phyloP scores from a whole-genome alignment of 148 eudicot genomes.

The Fallopia convolvulus region DNA sequence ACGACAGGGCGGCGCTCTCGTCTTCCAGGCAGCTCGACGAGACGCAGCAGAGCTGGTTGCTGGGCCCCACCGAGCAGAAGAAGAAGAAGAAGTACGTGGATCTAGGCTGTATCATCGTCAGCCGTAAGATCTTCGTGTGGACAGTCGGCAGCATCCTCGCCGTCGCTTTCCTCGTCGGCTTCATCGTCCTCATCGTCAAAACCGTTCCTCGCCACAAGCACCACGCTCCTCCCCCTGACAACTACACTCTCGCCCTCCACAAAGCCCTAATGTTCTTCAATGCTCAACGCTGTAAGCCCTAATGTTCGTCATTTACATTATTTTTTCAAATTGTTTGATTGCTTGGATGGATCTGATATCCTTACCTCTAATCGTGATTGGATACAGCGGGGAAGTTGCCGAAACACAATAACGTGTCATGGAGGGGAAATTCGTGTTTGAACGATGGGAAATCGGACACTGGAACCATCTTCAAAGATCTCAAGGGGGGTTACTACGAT shows the following conservation, averaged over 20 bases:
- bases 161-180: conserved; percentile 44
- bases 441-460: conserved; percentile 64
- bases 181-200: conserved; percentile 57
- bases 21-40: conserved; percentile 66
- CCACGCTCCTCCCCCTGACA: conserved; percentile 52
- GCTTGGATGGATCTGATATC: not conserved
- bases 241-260: conserved; percentile 64
- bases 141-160: conserved; percentile 56
- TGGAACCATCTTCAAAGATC: conserved; percentile 46
- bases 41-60: conserved; percentile 91
- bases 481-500: conserved; percentile 86
- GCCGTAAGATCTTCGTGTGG: conserved; percentile 77
- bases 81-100: conserved; percentile 89
- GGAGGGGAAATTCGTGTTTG: conserved; percentile 87
- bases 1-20: conserved; percentile 67
- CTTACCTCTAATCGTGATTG: not conserved
- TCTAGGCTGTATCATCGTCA: conserved; percentile 76
- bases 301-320: conserved; percentile 56
- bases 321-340: not conserved
- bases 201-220: conserved; percentile 52
- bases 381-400: conserved; percentile 77
- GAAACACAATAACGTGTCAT: conserved; percentile 80
- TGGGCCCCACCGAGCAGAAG: conserved; percentile 82
- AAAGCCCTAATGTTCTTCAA: conserved; percentile 95
- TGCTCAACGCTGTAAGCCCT: conserved; percentile 87